A percentile compares a stretch with the other conserved stretches of the same genome.
phyloP scores from a whole-genome alignment of 768 basidiomycete genomes.

The Daedaleopsis sinensis region DNA sequence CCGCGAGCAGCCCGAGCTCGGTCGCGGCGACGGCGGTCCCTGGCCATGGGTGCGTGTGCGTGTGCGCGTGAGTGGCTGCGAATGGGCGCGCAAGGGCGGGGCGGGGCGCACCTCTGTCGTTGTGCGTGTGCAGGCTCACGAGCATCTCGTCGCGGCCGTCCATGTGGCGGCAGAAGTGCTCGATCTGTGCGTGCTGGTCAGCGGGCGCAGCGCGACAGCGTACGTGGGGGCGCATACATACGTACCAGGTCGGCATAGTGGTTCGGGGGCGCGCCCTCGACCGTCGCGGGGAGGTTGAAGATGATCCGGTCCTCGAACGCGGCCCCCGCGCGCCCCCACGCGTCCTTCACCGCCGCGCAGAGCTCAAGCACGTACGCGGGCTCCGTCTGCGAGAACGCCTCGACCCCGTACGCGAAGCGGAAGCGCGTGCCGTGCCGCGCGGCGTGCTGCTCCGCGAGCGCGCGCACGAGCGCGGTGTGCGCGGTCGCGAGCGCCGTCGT shows the following conservation, averaged over 20 bases:
- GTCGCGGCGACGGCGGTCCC: not conserved
- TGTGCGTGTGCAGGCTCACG: conserved; percentile 18
- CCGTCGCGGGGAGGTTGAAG: conserved; percentile 17
- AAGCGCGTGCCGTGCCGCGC: conserved; percentile 10
- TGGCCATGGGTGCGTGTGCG: not conserved
- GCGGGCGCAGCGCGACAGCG: too few relatives aligned
- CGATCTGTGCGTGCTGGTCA: conserved; percentile 1
- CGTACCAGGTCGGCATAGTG: not conserved
- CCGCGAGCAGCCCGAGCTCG: not conserved
- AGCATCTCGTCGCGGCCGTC: conserved; percentile 14
- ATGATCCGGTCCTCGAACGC: conserved; percentile 9
- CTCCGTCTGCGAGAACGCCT: conserved; percentile 21
- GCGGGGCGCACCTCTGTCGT: conserved; percentile 17
- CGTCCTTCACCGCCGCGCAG: conserved; percentile 11
- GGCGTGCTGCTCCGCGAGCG: not conserved
- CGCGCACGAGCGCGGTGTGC: not conserved
- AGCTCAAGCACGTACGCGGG: conserved; percentile 17
- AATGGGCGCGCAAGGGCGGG: not conserved
- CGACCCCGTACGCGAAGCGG: conserved; percentile 11
- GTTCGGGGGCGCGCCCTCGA: conserved; percentile 12
- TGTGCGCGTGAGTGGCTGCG: not conserved
- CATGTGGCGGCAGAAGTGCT: conserved; percentile 18
- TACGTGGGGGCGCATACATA: too few relatives aligned
- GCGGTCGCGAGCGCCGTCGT: conserved; percentile 41
- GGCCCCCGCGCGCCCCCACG: conserved; percentile 12